phyloP scores from a whole-genome alignment of 2,329 filamentous ascomycete genomes.

The Akanthomyces lecanii region DNA sequence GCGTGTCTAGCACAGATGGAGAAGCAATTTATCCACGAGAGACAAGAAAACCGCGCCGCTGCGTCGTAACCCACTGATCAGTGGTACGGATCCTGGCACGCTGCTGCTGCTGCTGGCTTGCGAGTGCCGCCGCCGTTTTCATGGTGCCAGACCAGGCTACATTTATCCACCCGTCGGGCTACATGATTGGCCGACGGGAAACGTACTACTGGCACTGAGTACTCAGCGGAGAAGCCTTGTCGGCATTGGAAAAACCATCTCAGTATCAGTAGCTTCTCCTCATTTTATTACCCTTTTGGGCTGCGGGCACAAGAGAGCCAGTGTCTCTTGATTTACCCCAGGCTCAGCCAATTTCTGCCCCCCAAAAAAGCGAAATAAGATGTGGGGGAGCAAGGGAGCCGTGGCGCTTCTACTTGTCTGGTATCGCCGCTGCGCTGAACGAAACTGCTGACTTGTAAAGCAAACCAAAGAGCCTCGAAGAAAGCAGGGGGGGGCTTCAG shows the following conservation, averaged over 20 bases:
- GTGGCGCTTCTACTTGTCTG: background rate
- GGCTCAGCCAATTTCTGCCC: too few species aligned
- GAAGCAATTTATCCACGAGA: background rate
- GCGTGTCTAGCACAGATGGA: background rate
- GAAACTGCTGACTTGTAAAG: too few species aligned
- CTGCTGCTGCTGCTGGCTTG: background rate
- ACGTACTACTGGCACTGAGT: background rate
- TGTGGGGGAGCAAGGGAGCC: too few species aligned
- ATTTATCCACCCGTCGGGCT: background rate
- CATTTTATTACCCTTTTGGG: slow-evolving; percentile 5
- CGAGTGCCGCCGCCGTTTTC: background rate
- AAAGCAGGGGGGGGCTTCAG: background rate
- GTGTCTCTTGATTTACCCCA: background rate
- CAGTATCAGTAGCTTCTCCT: background rate
- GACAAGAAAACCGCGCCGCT: too few species aligned
- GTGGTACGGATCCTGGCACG: too few species aligned
- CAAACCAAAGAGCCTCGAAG: too few species aligned
- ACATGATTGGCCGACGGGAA: background rate
- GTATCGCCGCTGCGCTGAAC: background rate
- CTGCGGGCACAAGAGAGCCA: background rate
- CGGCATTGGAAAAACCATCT: too few species aligned
- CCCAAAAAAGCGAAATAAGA: too few species aligned
- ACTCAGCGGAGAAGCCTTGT: background rate
- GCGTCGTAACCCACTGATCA: too few species aligned
- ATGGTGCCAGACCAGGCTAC: background rate